Percentiles rank a stretch among this genome's conserved stretches.
Conservation (phyloP, 257 asterid genomes). For the Fraxinus quadrangulata region DNA sequence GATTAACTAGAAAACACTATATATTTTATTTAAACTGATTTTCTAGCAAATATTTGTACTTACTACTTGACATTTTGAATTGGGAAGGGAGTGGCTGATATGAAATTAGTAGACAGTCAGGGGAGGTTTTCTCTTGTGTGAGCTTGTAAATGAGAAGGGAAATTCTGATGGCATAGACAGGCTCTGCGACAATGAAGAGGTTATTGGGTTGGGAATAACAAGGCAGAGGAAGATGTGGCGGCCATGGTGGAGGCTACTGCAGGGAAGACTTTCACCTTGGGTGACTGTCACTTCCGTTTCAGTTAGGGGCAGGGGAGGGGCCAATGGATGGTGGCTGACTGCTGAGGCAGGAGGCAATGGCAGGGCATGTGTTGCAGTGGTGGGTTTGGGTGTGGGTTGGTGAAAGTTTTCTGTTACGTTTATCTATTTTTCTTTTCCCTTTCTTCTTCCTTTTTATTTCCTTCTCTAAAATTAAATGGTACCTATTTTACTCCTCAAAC, state of each 20-base stretch:
- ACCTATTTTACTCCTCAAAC: background rate
- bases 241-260: background rate
- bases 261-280: background rate
- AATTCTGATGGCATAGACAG: background rate
- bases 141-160: background rate
- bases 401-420: background rate
- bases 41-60: background rate
- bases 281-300: background rate
- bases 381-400: constrained; percentile 1
- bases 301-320: background rate
- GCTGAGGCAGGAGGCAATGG: background rate
- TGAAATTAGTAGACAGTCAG: background rate
- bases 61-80: background rate
- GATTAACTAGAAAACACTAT: background rate
- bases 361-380: background rate
- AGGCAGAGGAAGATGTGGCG: background rate
- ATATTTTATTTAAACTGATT: background rate
- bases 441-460: no score
- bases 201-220: background rate
- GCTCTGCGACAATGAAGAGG: background rate
- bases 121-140: background rate
- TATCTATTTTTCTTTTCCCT: no score
- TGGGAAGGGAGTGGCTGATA: background rate
- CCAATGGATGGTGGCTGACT: background rate
- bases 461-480: background rate